These are phyloP conservation scores for Xylariaceae sp. DNA, from an alignment of 2,329 filamentous ascomycete genomes.

Conservation along the genomic window DNA sequence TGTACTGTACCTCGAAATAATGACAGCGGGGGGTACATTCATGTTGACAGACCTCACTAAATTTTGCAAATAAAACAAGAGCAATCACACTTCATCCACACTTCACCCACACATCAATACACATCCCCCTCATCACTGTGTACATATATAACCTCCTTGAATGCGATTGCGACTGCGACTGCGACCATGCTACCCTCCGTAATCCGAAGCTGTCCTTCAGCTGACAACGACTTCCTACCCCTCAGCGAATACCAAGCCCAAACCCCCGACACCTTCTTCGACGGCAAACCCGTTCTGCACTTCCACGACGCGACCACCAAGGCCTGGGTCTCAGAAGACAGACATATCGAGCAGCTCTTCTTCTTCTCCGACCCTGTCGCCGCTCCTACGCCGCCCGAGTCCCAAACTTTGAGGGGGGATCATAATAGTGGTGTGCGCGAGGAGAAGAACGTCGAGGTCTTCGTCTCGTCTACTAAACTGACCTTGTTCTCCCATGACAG, in stretches of 20 bases:
- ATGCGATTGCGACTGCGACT: no score
- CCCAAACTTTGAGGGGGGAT: slow-evolving; percentile 32
- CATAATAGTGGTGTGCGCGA: slow-evolving; percentile 24
- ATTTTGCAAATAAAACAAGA: no score
- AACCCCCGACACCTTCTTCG: slow-evolving; percentile 69
- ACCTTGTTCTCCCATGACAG: slow-evolving; percentile 59
- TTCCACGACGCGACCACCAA: slow-evolving; percentile 55
- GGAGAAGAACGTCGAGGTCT: slow-evolving; percentile 51
- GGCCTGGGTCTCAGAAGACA: slow-evolving; percentile 52
- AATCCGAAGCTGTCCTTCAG: slow-evolving; percentile 53
- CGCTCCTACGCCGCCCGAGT: slow-evolving; percentile 32
- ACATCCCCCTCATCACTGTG: no score
- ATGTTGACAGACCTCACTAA: no score
- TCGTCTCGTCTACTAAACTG: slow-evolving; percentile 50
- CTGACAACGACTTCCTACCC: slow-evolving; percentile 54
- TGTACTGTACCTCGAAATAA: no score
- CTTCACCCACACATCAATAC: no score
- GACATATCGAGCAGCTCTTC: slow-evolving; percentile 53
- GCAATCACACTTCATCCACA: no score
- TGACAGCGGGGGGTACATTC: no score
- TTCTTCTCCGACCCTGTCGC: slow-evolving; percentile 44
- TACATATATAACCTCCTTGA: no score
- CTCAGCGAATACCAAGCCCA: slow-evolving; percentile 67
- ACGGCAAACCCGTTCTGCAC: slow-evolving; percentile 67
- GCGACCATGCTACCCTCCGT: slow-evolving; percentile 46